A percentile compares a stretch with the other conserved stretches of the same genome.
Conservation (phyloP, 768 basidiomycete genomes). For the Kwoniella dendrophila region DNA sequence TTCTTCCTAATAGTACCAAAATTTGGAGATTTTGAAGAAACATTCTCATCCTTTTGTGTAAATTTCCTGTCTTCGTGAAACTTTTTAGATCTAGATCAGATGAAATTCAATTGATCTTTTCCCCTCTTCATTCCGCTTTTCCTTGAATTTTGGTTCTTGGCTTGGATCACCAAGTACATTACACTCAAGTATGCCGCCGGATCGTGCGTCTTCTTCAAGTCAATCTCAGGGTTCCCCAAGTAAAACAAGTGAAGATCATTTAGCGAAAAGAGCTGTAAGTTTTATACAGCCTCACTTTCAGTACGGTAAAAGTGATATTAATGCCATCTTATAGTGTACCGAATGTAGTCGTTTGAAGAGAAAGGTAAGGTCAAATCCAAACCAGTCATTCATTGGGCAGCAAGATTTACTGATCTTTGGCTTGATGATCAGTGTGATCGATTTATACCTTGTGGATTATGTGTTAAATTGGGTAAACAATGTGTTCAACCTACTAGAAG, state of each 20-base stretch:
- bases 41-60: too few relatives aligned
- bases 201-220: too few relatives aligned
- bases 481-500: conserved; percentile 6
- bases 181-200: too few relatives aligned
- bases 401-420: background rate
- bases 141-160: too few relatives aligned
- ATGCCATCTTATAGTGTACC: conserved; percentile 8
- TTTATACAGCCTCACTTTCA: background rate
- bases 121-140: too few relatives aligned
- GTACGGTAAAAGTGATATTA: background rate
- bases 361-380: conserved; percentile 18
- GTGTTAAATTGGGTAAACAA: conserved; percentile 7
- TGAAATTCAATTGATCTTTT: too few relatives aligned
- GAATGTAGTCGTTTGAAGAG: conserved; percentile 27
- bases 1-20: too few relatives aligned
- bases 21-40: too few relatives aligned
- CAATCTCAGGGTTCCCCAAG: too few relatives aligned
- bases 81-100: too few relatives aligned
- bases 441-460: conserved; percentile 5
- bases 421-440: conserved; percentile 3
- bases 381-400: background rate
- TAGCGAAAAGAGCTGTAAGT: conserved; percentile 10
- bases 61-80: too few relatives aligned
- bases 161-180: too few relatives aligned
- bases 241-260: background rate